Base-by-base conservation (phyloP, 805 yeast genomes). In the Candida broadrunensis region DNA sequence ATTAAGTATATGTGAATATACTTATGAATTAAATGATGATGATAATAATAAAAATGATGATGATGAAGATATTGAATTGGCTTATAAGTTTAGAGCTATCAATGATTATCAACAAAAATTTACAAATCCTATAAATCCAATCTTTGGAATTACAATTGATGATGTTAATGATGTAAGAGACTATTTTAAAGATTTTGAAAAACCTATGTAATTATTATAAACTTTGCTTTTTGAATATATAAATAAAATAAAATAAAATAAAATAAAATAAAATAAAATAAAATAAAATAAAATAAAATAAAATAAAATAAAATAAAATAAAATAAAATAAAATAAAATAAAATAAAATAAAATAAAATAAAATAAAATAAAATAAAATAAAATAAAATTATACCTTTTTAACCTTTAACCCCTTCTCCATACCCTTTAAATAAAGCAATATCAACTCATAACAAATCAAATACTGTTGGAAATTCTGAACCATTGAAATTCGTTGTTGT, bases 401-500 rank as follows among this genome's bases (percentile, higher is more conserved):
- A n/a, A n/a, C n/a, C n/a, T n/a, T n/a, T n/a, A n/a, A n/a, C n/a
- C n/a, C 14, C 5, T 25, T n/a, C 29, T 13, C 14, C 11, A 7
- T n/a, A 5, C 6, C 6, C 12, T 29, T 37, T 21, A 56, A 45
- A 39, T 58, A 63, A 33, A 54, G 40, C 14, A 63, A 41, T n/a
- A 77, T 56, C 11, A 79, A 67, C 46, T 88, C 93, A 59, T 88
- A 87, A 58, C 91, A 83, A 46, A 81, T 72, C 17, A 83, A 68
- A 50, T 76, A 85, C 60, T 87, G 96, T 44, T 83, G 80, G 44
- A 86, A 70, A 52, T 80, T 84, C 56, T 87, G 95, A 12, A 88
- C 95, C 93, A 87, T 87, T 4, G 89, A 81, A 19, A 87, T 71
- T 48, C 96, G 64, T 59, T 86, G 93, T 45, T 78, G 75, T 49